Evolutionary conservation across 1,284 basidiomycete genomes (phyloP), one percentile per base, ranked within the genome.

Genomic region (Microbotryum scabiosae): DNA sequence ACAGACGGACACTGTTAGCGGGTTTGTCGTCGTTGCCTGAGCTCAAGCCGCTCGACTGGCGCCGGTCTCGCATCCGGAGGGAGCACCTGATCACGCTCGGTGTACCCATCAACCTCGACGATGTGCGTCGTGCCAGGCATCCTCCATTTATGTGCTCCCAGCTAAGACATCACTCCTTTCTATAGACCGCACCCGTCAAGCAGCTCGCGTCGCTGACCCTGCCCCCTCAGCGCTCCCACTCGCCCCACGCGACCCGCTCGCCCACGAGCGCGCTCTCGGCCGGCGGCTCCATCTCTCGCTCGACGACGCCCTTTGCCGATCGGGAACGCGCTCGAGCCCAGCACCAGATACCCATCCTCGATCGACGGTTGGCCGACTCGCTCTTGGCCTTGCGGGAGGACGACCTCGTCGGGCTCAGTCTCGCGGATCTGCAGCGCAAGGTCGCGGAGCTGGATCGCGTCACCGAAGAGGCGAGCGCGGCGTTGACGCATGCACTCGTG

Each of bases 101-200:
- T 43, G 85, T 96, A 53, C 91, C 91, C 5, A 87, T 96, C 54
- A 94, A 94, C 73, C 79, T 94, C 6, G 91, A 96, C 73, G 91
- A 96, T 77, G 84, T 92, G 21, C 77, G 73, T 66, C 10, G 28
- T 9, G 9, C 18, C 8, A 9, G 16, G 8, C 48, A 20, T 25
- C 25, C 4, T 53, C 16, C 4, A 1, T 21, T 36, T 47, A 18
- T n/a, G 0, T 41, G 14, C 23, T 20, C 14, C 36, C 2, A 5
- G 26, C 49, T 46, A 21, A 53, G 20, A 18, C 4, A 3, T 41
- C 8, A 28, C 5, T 20, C 4, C 21, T 23, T 23, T 18, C 18
- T 3, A 10, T 26, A 61, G 64, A 59, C 59, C 1, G 49, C 45
- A 44, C 56, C 63, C 9, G 23, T 57, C 16, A 57, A 54, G 23